These are phyloP conservation scores for Eruca vesicaria DNA, from an alignment of 441 rosid species.

Conservation along the genomic window DNA sequence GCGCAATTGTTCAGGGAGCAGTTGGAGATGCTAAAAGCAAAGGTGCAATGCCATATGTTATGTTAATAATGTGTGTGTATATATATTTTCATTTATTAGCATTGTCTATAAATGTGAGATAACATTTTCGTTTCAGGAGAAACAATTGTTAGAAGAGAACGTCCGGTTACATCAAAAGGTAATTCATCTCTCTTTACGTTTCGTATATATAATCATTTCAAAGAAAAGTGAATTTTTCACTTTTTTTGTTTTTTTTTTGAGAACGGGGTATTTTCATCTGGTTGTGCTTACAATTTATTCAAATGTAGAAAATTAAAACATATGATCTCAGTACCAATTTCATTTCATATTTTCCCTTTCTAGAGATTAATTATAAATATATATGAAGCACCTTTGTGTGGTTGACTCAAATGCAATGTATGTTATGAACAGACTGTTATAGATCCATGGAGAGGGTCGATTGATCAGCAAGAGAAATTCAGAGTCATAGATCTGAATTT, in stretches of 20 bases:
- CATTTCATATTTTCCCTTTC: not conserved
- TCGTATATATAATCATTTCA: not conserved
- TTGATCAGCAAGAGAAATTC: conserved; percentile 18
- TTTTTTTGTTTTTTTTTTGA: too few species aligned
- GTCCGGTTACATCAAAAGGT: conserved; percentile 43
- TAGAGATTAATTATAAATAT: not conserved
- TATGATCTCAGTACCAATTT: not conserved
- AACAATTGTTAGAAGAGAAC: conserved; percentile 43
- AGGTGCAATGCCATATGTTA: conserved; percentile 40
- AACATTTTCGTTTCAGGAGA: conserved; percentile 45
- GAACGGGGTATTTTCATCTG: not conserved
- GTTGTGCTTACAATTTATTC: not conserved
- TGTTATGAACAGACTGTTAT: conserved; percentile 28
- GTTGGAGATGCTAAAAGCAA: conserved; percentile 46
- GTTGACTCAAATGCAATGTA: conserved; percentile 1
- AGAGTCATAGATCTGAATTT: conserved; percentile 27
- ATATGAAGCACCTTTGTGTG: not conserved
- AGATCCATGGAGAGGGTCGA: conserved; percentile 28
- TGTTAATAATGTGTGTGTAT: not conserved
- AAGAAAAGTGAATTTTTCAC: not conserved
- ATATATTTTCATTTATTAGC: not conserved
- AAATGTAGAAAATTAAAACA: not conserved
- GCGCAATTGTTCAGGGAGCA: conserved; percentile 48
- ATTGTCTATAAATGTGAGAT: not conserved
- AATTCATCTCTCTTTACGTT: conserved; percentile 1